Base-by-base conservation (phyloP, 1,139 yeast species). In the Yamadazyma spencermartinsiae region DNA sequence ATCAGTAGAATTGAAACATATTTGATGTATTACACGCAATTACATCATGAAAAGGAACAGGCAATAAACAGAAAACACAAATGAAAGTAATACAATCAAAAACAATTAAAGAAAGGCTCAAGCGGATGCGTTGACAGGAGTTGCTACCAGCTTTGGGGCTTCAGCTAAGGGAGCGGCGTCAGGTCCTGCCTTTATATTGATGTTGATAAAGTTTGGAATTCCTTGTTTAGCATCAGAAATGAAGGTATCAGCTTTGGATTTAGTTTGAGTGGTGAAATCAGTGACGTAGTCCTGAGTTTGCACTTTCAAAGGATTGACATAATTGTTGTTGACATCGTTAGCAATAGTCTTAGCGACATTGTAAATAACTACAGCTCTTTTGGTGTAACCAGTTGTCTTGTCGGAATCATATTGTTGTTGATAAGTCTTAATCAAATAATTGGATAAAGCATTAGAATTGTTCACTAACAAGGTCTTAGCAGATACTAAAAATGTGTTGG, bases 261-360 rank as follows among this genome's bases (percentile, higher is more conserved):
- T 66, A 42, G 69, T 61, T 39, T 58, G 61, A 29, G 55, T 51
- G 21, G 68, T 61, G 29, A 66, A 65, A 33, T 67, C 74, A 36
- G 46, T 47, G 18, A 65, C 72, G 48, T 65, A 66, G 37, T 56
- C 71, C 42, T 66, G 68, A 35, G 76, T 69, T 47, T 68, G 69
- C 31, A 54, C 52, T 48, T 61, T 67, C 49, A 70, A 65, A 23
- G 76, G 76, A 46, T 61, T 66, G 38, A 70, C 57, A 54, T 59
- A 66, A 35, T 61, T 62, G 28, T 61, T 60, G 49, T 70, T 66
- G 40, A 71, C 56, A 40, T 60, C 63, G 45, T 52, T 59, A 39
- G 66, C 54, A 38, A 71, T 58, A 37, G 62, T 55, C 27, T 61
- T 52, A 10, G 65, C 65, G 31, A 74, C 65, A 45, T 60, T 63